Evolutionary conservation across 176 grass and related monocot genomes (phyloP), one percentile per base, ranked within the genome.

Genomic region (Guadua angustifolia): DNA sequence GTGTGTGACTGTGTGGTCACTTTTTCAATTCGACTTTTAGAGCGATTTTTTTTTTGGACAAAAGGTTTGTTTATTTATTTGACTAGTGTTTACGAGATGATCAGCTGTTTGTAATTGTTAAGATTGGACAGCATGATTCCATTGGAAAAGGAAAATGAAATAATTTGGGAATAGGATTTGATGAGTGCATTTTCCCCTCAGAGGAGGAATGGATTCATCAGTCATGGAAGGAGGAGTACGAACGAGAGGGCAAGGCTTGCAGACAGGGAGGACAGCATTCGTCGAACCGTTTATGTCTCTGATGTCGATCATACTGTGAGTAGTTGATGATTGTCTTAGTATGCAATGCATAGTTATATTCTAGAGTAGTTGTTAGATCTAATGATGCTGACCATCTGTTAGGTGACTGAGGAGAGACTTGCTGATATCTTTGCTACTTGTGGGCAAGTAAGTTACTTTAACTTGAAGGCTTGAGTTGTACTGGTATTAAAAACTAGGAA

Each of bases 331-430:
- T 83, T 83, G 36, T 33, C 21, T 71, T 26, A 82, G n/a, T 39
- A n/a, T 38, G 16, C 15, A 36, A n/a, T 38, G 11, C 15, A 36
- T 51, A 52, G 2, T 50, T 68, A 74, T 62, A 58, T 88, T 76
- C 6, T 67, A 40, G 29, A 66, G 32, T 36, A 40, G 22, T 55
- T 86, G 42, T 67, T 83, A 77, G 16, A 38, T 78, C 75, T 84
- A 69, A 89, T 79, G 65, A 63, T 73, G 84, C 46, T 76, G 61
- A 67, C 9, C 57, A 64, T 87, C 24, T 91, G 26, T 69, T 87
- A 98, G 95, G 95, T 98, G 60, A 98, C 95, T 10, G 95, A 97
- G 86, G 95, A 97, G 80, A 94, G 84, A 82, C 95, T 97, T 91
- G 95, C 95, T 65, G 95, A 97, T 77, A 89, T 94, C 68, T 97